phyloP scores from a whole-genome alignment of 1,284 basidiomycete species.

The Porogramme epimiltina region DNA sequence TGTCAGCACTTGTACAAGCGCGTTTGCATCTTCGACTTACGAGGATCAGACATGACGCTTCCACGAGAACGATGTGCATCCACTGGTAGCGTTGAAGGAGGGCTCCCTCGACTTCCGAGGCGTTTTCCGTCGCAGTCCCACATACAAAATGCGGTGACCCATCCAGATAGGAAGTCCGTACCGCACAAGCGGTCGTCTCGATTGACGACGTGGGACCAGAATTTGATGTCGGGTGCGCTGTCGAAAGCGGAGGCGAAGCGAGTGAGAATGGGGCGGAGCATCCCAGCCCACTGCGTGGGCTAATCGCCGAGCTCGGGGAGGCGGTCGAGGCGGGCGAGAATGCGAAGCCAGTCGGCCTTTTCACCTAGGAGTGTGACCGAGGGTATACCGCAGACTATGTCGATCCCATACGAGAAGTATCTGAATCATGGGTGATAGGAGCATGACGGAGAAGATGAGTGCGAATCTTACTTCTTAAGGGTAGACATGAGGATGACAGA shows the following conservation, averaged over 20 bases:
- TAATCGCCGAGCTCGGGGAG: slow-evolving; percentile 37
- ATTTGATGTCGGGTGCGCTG: slow-evolving; percentile 25
- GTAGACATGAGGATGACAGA: slow-evolving; percentile 47
- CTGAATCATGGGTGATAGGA: slow-evolving; percentile 1
- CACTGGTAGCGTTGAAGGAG: too few species aligned
- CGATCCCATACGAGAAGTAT: slow-evolving; percentile 38
- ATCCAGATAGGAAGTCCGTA: not conserved
- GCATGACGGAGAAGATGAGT: too few species aligned
- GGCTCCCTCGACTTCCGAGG: not conserved
- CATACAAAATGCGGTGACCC: not conserved
- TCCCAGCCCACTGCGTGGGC: slow-evolving; percentile 33
- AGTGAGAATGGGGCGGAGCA: slow-evolving; percentile 37
- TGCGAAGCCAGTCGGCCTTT: slow-evolving; percentile 36
- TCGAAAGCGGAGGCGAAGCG: slow-evolving; percentile 41
- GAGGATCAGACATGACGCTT: too few species aligned
- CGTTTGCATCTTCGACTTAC: too few species aligned
- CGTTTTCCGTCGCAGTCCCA: not conserved
- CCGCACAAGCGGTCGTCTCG: not conserved
- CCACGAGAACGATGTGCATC: too few species aligned
- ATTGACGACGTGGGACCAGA: not conserved
- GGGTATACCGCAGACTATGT: slow-evolving; percentile 45
- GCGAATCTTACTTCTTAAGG: slow-evolving; percentile 29
- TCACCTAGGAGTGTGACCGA: slow-evolving; percentile 46
- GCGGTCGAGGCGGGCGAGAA: slow-evolving; percentile 36
- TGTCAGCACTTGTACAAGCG: too few species aligned